phyloP scores from a whole-genome alignment of 2,329 filamentous ascomycete genomes.

The Cladosporium austrohemisphaericum region DNA sequence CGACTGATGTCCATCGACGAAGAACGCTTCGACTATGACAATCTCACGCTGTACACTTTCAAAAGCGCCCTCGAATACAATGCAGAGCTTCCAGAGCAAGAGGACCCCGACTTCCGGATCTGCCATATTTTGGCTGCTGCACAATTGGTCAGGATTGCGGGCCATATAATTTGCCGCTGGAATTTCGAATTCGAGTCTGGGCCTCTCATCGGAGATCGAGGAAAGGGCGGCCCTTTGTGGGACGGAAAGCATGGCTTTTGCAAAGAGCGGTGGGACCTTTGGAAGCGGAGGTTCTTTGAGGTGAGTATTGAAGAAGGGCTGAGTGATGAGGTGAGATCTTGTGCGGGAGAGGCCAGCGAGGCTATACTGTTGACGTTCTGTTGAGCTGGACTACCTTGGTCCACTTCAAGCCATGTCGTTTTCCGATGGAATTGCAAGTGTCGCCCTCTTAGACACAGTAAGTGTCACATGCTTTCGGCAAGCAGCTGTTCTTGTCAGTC shows the following conservation, averaged over 20 bases:
- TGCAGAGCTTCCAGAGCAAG: neutral
- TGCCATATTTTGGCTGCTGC: neutral
- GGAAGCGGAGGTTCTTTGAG: neutral
- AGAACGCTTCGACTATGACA: neutral
- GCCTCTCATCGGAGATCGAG: neutral
- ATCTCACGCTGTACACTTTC: neutral
- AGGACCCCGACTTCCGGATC: neutral
- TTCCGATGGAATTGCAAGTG: no score
- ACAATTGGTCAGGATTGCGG: neutral
- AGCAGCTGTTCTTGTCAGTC: no score
- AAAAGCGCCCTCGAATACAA: neutral
- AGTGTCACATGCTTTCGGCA: no score
- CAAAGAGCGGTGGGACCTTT: neutral
- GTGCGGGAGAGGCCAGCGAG: neutral
- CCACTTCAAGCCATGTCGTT: no score
- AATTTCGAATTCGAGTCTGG: neutral
- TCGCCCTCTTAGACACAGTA: no score
- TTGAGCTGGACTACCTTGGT: no score
- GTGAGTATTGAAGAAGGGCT: neutral
- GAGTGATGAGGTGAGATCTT: neutral
- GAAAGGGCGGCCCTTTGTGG: neutral
- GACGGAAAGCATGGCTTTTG: neutral
- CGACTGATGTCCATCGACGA: neutral
- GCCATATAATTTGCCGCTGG: neutral
- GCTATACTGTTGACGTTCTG: no score